phyloP scores from a whole-genome alignment of 306 rosid species.

The Geum urbanum region DNA sequence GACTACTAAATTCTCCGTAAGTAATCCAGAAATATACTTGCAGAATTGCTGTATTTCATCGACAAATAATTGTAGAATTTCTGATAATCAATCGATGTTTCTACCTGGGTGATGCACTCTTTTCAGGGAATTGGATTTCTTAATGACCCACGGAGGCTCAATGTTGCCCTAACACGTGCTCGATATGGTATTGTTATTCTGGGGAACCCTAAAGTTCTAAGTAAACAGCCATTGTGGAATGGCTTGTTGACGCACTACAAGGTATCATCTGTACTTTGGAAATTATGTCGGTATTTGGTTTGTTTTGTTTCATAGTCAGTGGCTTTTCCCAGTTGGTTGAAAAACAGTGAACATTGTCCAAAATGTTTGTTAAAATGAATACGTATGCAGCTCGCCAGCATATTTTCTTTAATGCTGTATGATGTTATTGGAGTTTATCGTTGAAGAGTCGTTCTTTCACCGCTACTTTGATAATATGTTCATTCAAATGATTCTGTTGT shows the following conservation, averaged over 20 bases:
- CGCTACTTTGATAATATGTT: not conserved
- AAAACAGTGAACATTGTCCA: not conserved
- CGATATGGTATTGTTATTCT: slow-evolving; percentile 97
- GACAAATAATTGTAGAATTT: not conserved
- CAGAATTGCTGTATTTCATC: not conserved
- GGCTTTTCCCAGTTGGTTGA: not conserved
- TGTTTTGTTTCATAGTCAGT: not conserved
- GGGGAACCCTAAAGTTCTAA: slow-evolving; percentile 96
- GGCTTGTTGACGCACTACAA: slow-evolving; percentile 92
- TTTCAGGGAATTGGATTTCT: slow-evolving; percentile 94
- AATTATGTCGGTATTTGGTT: slow-evolving; percentile 9
- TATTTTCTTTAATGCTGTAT: not conserved
- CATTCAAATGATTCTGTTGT: not conserved
- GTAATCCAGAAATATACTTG: not conserved
- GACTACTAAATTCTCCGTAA: not conserved
- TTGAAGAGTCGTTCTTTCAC: not conserved
- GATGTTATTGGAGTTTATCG: not conserved
- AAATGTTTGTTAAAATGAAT: not conserved
- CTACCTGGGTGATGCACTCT: slow-evolving; percentile 23
- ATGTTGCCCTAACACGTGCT: slow-evolving; percentile 97
- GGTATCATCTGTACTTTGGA: slow-evolving; percentile 41
- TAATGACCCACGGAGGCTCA: slow-evolving; percentile 96
- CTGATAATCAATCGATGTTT: not conserved
- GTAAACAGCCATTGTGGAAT: slow-evolving; percentile 99
- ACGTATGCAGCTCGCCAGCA: not conserved